Base-by-base conservation (phyloP, 139 green algal species). In the Chlamydomonas incerta region DNA sequence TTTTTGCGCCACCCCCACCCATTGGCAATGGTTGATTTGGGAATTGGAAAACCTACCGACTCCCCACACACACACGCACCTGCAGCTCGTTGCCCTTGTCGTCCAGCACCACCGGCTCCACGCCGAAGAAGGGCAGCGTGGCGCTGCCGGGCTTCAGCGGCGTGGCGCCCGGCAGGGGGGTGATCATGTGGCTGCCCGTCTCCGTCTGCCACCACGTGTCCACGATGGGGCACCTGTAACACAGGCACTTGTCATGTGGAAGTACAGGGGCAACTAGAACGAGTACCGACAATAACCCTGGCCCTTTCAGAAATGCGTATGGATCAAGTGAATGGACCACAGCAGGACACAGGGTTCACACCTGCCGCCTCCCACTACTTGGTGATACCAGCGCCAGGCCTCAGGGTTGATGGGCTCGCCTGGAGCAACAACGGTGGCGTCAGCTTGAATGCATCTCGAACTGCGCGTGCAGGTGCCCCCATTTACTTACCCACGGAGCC, bases 181-280 rank as follows among this genome's bases (percentile, higher is more conserved):
- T 94, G 82, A 99, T 96, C 94, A 98, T 96, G 82, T 96, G 90
- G 0, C 77, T 90, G 18, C 95, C 97, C 34, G 97, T 98, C 94
- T 99, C 97, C 0, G 97, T 99, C 93, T 99, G 96, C 96, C 96
- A 99, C 95, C 94, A 99, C 1, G 96, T 99, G 92, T 99, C 96
- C 20, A 98, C 92, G 41, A 99, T 93, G 23, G 96, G 93, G 88
- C 95, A 98, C 14, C 91, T 82, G 74, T 8, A 15, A 2, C 5
- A 69, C 26, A 69, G 41, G 8, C 41, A 8, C n/a, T n/a, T n/a
- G n/a, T n/a, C n/a, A n/a, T n/a, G n/a, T n/a, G n/a, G n/a, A n/a
- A n/a, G n/a, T n/a, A n/a, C n/a, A n/a, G n/a, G n/a, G n/a, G n/a
- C n/a, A n/a, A n/a, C n/a, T n/a, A n/a, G n/a, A n/a, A n/a, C n/a